Evolutionary conservation across 148 eudicot species (phyloP).

Genomic region (Selenicereus undatus): DNA sequence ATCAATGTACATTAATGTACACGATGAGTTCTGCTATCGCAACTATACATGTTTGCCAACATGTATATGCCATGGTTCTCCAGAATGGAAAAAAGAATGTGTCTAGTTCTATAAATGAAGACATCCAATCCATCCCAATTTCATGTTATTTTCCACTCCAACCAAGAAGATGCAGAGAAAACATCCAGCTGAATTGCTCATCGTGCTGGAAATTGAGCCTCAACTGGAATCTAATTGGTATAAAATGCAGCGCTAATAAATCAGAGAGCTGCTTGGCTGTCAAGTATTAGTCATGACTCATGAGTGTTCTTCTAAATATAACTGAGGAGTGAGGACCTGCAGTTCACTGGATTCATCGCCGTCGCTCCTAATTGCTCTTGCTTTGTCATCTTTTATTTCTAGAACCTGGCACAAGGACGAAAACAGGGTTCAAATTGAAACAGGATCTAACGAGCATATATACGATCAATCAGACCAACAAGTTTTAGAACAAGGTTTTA

Average conservation of each 20-base stretch:
- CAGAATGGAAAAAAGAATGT: background rate
- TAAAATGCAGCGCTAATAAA: background rate
- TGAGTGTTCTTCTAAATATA: slow-evolving; percentile 42
- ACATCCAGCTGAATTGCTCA: background rate
- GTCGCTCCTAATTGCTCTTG: slow-evolving; percentile 66
- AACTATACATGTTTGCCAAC: background rate
- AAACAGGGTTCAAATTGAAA: background rate
- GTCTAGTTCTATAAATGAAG: background rate
- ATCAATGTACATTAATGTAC: background rate
- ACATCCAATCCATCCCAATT: background rate
- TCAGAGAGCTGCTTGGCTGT: background rate
- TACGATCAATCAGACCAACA: background rate
- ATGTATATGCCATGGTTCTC: background rate
- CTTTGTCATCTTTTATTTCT: slow-evolving; percentile 62
- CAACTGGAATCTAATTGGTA: background rate
- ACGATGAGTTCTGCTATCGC: background rate
- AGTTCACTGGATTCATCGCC: slow-evolving; percentile 48
- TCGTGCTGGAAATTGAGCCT: background rate
- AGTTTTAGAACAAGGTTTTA: background rate
- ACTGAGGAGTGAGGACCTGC: slow-evolving; percentile 57
- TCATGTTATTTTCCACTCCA: background rate
- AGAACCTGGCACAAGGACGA: slow-evolving; percentile 48
- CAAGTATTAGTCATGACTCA: slow-evolving; percentile 10
- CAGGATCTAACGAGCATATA: background rate
- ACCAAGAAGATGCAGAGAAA: background rate